Base-by-base conservation (phyloP, 176 grass and related monocot genomes). In the Chloris gayana region DNA sequence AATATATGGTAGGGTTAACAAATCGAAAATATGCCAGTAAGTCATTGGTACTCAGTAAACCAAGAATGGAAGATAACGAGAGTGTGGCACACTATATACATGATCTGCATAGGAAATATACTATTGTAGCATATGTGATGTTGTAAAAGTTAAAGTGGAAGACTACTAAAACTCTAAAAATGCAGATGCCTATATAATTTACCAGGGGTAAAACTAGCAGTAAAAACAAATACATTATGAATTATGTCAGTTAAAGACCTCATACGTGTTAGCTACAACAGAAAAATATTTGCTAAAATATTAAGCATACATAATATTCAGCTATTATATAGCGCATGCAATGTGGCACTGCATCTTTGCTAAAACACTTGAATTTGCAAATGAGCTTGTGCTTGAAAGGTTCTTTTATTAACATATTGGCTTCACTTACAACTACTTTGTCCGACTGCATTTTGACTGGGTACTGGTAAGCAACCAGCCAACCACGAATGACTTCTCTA, bases 21-120 rank as follows among this genome's bases (percentile, higher is more conserved):
- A 74, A 51, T 67, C 50, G 0, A 14, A 22, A 68, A 60, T 18
- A 75, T 51, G 63, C 3, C 14, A 63, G 49, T 13, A 7, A 69
- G 64, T 32, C 53, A 15, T 0, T 51, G 53, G 54, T 24, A 3
- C 82, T 82, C 41, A 51, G 44, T 51, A 54, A 87, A 64, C 7
- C 7, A 82, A 42, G 50, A 65, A 73, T 21, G 10, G 61, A 34
- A 34, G 39, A 18, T 7, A 47, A 51, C n/a, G n/a, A 56, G 39
- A n/a, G 31, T 8, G 31, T 31, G 49, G 39, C 35, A 44, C 7
- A 33, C 2, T 21, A 63, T 24, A 35, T 24, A 39, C n/a, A 82
- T 5, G 21, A 64, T 33, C 10, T 64, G 39, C 27, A 18, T 22
- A 69, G 17, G 65, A 33, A 53, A 59, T 14, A 64, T 1, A n/a